phyloP scores from a whole-genome alignment of 1,284 basidiomycete species.

The Meira miltonrushii region DNA sequence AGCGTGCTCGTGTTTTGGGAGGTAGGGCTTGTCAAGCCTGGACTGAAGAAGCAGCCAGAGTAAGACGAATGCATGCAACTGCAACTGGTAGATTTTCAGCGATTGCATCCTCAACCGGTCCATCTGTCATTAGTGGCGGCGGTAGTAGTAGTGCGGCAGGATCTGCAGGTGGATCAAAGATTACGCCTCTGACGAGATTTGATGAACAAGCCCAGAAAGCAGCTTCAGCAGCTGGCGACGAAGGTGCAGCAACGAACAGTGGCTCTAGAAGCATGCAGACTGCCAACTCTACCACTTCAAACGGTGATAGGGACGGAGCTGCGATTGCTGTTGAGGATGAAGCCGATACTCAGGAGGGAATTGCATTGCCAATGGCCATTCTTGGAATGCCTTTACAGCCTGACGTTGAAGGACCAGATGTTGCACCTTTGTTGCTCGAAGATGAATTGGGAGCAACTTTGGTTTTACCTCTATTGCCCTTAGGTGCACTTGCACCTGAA shows the following conservation, averaged over 20 bases:
- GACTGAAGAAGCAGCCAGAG: neutral
- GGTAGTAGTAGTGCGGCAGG: neutral
- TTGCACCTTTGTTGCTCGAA: constrained; percentile 6
- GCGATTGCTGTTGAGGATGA: constrained; percentile 1
- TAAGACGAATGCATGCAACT: neutral
- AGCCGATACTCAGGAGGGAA: too few species aligned
- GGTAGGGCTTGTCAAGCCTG: neutral
- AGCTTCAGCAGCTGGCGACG: neutral
- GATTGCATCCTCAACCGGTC: neutral
- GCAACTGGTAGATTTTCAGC: neutral
- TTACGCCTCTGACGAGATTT: neutral
- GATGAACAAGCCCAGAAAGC: neutral
- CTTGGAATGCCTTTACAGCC: neutral
- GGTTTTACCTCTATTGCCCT: neutral
- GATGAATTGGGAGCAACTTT: neutral
- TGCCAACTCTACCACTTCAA: neutral
- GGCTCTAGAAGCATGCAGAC: too few species aligned
- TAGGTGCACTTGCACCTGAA: neutral
- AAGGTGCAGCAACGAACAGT: neutral
- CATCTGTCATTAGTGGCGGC: neutral
- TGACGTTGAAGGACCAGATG: neutral
- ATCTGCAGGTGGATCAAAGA: neutral
- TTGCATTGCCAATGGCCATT: neutral
- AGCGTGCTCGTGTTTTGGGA: neutral
- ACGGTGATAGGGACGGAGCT: neutral